Evolutionary conservation across 2,329 filamentous ascomycete genomes (phyloP).

Genomic region (Sporothrix pallida): DNA sequence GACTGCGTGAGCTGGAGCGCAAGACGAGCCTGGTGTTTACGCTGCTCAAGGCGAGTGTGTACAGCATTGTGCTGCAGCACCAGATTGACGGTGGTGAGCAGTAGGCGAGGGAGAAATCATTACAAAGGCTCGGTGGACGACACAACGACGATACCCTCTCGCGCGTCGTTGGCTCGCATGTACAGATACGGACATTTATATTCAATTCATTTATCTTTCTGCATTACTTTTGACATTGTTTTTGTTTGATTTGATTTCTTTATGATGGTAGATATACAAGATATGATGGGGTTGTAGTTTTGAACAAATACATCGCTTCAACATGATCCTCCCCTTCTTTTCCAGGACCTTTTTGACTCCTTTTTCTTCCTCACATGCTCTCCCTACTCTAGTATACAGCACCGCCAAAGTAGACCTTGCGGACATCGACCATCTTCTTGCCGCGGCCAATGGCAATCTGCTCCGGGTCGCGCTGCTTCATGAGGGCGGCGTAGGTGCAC

Average conservation of each 20-base stretch:
- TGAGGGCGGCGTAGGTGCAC: conserved; percentile 81
- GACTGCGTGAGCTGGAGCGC: conserved; percentile 83
- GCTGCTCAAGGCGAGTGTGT: conserved; percentile 94
- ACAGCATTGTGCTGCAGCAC: conserved; percentile 97
- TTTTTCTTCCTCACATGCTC: background rate
- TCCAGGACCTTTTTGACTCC: too few species aligned
- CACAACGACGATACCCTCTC: conserved; percentile 35
- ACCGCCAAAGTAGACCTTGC: conserved; percentile 96
- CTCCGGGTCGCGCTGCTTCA: conserved; percentile 84
- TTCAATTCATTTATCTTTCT: background rate
- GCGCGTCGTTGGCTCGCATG: conserved; percentile 29
- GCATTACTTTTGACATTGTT: background rate
- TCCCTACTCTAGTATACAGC: conserved; percentile 59
- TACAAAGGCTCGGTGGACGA: background rate
- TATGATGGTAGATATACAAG: conserved; percentile 21
- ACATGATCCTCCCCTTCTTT: background rate
- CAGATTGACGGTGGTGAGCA: conserved; percentile 78
- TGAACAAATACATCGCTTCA: conserved; percentile 14
- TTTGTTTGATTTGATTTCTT: conserved; percentile 6
- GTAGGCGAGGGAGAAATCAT: conserved; percentile 42
- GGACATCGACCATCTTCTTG: conserved; percentile 93
- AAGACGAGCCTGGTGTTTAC: conserved; percentile 97
- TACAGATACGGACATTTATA: background rate
- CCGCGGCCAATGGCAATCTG: conserved; percentile 87
- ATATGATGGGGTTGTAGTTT: conserved; percentile 23